Percentiles rank a stretch among this genome's conserved stretches.
Conservation (phyloP, 306 rosid species). For the Pterocarpus macrocarpus region DNA sequence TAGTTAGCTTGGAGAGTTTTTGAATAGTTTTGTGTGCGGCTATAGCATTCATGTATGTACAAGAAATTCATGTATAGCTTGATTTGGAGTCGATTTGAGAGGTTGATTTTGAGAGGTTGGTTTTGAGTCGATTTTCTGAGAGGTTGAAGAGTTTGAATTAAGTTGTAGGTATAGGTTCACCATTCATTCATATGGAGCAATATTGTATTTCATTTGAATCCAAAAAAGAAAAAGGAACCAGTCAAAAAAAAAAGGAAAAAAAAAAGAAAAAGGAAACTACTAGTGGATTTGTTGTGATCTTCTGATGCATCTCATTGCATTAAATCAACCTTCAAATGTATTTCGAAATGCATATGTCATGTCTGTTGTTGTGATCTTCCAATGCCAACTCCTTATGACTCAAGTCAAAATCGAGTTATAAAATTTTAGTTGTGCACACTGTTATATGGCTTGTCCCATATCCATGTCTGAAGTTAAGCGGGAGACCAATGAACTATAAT, state of each 20-base stretch:
- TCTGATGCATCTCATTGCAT: slow-evolving; percentile 11
- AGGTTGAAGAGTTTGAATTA: slow-evolving; percentile 43
- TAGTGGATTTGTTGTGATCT: slow-evolving; percentile 36
- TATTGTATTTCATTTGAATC: slow-evolving; percentile 29
- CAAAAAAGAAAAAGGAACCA: background rate
- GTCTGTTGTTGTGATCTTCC: background rate
- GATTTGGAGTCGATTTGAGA: slow-evolving; percentile 50
- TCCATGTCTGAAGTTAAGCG: too few species aligned
- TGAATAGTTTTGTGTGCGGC: slow-evolving; percentile 50
- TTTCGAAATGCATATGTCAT: background rate
- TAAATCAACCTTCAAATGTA: background rate
- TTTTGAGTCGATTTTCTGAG: slow-evolving; percentile 42
- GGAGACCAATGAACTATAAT: too few species aligned
- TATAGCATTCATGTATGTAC: slow-evolving; percentile 28
- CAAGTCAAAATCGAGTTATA: too few species aligned
- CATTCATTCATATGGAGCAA: slow-evolving; percentile 50
- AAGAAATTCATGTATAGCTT: slow-evolving; percentile 44
- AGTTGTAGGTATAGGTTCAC: slow-evolving; percentile 47
- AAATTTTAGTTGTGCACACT: too few species aligned
- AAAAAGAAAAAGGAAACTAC: background rate
- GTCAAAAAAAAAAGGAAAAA: too few species aligned
- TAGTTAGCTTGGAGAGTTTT: slow-evolving; percentile 55
- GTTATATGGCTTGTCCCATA: too few species aligned
- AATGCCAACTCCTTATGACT: too few species aligned
- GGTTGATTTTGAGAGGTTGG: background rate